Percentiles rank a stretch among this genome's conserved stretches.
These are phyloP conservation scores for Kwoniella shandongensis DNA, from an alignment of 768 basidiomycete species.

Conservation along the genomic window DNA sequence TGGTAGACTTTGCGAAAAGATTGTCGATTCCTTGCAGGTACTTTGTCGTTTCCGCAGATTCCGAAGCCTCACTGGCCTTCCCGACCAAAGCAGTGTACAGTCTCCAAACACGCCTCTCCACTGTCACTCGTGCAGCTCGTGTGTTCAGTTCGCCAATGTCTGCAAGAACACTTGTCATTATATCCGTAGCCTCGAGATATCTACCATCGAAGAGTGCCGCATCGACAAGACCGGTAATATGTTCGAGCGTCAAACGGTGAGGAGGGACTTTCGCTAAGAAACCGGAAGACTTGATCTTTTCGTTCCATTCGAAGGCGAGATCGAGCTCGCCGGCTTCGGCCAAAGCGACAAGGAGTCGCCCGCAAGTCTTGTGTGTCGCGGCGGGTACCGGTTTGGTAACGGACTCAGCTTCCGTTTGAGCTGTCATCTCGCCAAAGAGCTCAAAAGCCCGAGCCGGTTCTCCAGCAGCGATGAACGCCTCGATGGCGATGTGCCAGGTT, in stretches of 20 bases:
- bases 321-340: constrained; percentile 22
- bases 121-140: constrained; percentile 1
- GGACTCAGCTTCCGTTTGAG: constrained; percentile 25
- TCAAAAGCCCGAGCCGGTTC: constrained; percentile 65
- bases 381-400: constrained; percentile 2
- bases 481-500: constrained; percentile 56
- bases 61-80: background rate
- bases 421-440: constrained; percentile 66
- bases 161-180: background rate
- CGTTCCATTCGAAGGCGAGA: constrained; percentile 21
- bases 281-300: background rate
- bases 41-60: background rate
- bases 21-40: constrained; percentile 4
- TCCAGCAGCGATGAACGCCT: constrained; percentile 67
- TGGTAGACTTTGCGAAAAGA: background rate
- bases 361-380: constrained; percentile 17
- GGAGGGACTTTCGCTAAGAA: constrained; percentile 5
- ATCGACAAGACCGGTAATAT: constrained; percentile 10
- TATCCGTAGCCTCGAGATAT: background rate
- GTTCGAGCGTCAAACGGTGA: constrained; percentile 13
- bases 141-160: constrained; percentile 3
- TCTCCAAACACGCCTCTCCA: constrained; percentile 5
- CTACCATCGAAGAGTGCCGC: constrained; percentile 6
- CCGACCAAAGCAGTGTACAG: constrained; percentile 15
- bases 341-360: constrained; percentile 8